phyloP scores from a whole-genome alignment of 306 rosid species.

The Corylus heterophylla region DNA sequence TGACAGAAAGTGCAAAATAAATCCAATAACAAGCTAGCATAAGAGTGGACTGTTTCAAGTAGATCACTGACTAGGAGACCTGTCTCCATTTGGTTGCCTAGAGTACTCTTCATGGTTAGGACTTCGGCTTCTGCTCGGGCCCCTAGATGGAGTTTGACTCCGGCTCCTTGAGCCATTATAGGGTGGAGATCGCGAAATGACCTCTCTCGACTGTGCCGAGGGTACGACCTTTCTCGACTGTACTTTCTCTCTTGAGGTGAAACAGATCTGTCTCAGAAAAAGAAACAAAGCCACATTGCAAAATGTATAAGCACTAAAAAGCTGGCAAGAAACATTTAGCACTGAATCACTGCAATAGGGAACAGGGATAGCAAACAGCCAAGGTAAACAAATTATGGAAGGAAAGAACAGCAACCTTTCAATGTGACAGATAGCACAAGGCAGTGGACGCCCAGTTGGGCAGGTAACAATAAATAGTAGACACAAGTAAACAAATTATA shows the following conservation, averaged over 20 bases:
- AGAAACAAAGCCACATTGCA: not conserved
- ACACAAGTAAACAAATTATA: too few species aligned
- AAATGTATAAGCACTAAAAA: not conserved
- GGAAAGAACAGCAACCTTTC: too few species aligned
- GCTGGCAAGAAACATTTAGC: not conserved
- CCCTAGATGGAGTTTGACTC: constrained; percentile 66
- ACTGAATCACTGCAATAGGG: not conserved
- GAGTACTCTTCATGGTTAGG: constrained; percentile 38
- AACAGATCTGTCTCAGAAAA: constrained; percentile 51
- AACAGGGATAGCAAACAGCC: not conserved
- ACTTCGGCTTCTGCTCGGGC: constrained; percentile 48
- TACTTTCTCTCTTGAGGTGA: constrained; percentile 73
- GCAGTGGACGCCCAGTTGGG: too few species aligned
- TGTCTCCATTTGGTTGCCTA: constrained; percentile 50
- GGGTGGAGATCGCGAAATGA: constrained; percentile 69
- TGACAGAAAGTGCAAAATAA: constrained; percentile 20
- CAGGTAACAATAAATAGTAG: too few species aligned
- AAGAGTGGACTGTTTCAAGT: constrained; percentile 4
- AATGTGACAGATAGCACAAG: too few species aligned
- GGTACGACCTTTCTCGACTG: constrained; percentile 62
- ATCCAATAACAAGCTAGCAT: constrained; percentile 21
- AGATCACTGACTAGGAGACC: constrained; percentile 67
- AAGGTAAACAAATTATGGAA: too few species aligned
- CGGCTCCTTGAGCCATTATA: constrained; percentile 69
- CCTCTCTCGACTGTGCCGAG: constrained; percentile 55